Evolutionary conservation across 2,329 filamentous ascomycete species (phyloP).

Genomic region (Tolypocladium pustulatum): DNA sequence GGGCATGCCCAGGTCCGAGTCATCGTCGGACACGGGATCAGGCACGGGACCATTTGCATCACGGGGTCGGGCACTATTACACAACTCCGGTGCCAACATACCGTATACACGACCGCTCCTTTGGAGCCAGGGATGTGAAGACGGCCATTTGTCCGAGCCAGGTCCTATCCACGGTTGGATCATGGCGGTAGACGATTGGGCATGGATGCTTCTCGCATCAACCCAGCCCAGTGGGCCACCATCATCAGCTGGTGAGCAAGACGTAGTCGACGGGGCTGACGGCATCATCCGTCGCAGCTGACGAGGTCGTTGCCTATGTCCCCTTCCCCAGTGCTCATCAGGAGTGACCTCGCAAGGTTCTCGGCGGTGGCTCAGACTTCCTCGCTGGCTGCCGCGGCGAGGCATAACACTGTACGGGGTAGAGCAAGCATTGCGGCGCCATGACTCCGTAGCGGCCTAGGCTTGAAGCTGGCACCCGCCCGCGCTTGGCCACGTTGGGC

Average conservation of each 20-base stretch:
- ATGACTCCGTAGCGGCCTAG: neutral
- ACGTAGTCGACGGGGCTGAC: neutral
- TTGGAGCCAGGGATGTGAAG: neutral
- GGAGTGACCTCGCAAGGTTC: neutral
- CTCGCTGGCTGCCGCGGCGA: neutral
- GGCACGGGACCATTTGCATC: neutral
- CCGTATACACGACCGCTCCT: neutral
- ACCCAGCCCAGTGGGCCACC: neutral
- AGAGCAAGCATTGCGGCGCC: neutral
- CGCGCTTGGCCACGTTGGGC: neutral
- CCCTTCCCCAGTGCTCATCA: neutral
- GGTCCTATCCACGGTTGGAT: neutral
- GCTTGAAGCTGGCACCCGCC: neutral
- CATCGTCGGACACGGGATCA: neutral
- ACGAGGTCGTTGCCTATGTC: neutral
- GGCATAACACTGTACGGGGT: neutral
- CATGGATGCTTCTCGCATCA: neutral
- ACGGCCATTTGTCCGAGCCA: neutral
- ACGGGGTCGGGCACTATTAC: neutral
- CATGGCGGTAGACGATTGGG: neutral
- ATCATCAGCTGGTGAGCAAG: neutral
- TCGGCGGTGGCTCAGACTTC: neutral
- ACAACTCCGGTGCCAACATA: too few relatives aligned
- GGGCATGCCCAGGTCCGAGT: neutral
- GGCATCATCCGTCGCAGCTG: neutral